These are phyloP conservation scores for Talaromyces albobiverticillius DNA, from an alignment of 2,329 filamentous ascomycete species.

Conservation along the genomic window DNA sequence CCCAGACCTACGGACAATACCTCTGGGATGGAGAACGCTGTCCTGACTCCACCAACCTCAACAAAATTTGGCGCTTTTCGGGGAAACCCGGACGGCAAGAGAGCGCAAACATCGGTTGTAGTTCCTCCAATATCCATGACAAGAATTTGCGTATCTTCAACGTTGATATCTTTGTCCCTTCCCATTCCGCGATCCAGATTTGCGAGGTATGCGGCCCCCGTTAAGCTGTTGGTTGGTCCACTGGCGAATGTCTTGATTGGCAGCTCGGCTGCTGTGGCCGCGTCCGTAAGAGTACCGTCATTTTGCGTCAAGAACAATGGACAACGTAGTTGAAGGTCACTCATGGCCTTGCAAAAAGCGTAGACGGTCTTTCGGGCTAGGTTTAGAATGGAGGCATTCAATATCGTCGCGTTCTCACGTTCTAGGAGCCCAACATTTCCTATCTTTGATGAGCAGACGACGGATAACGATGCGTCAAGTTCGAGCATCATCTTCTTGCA, in stretches of 20 bases:
- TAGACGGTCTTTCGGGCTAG: slow-evolving; percentile 58
- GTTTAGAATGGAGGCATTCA: slow-evolving; percentile 61
- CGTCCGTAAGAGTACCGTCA: slow-evolving; percentile 60
- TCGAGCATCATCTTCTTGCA: slow-evolving; percentile 38
- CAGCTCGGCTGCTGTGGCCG: slow-evolving; percentile 51
- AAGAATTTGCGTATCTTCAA: slow-evolving; percentile 50
- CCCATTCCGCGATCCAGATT: slow-evolving; percentile 11
- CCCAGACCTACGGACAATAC: slow-evolving; percentile 57
- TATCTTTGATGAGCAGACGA: slow-evolving; percentile 46
- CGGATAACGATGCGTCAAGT: slow-evolving; percentile 25
- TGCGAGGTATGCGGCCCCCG: slow-evolving; percentile 60
- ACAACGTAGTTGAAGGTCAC: slow-evolving; percentile 49
- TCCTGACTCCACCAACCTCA: slow-evolving; percentile 60
- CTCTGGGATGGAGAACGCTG: slow-evolving; percentile 61
- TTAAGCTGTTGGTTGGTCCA: slow-evolving; percentile 63
- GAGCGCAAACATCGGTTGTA: slow-evolving; percentile 61
- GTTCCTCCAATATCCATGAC: slow-evolving; percentile 61
- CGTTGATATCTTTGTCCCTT: slow-evolving; percentile 19
- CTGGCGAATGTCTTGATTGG: slow-evolving; percentile 63
- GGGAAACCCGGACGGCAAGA: slow-evolving; percentile 62
- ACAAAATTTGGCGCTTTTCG: slow-evolving; percentile 62
- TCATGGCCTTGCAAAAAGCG: slow-evolving; percentile 54
- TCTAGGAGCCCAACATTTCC: slow-evolving; percentile 50
- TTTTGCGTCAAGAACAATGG: slow-evolving; percentile 63
- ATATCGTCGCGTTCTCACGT: slow-evolving; percentile 63